Conservation (phyloP, 2,329 filamentous ascomycete species). For the Penicillium sp. region DNA sequence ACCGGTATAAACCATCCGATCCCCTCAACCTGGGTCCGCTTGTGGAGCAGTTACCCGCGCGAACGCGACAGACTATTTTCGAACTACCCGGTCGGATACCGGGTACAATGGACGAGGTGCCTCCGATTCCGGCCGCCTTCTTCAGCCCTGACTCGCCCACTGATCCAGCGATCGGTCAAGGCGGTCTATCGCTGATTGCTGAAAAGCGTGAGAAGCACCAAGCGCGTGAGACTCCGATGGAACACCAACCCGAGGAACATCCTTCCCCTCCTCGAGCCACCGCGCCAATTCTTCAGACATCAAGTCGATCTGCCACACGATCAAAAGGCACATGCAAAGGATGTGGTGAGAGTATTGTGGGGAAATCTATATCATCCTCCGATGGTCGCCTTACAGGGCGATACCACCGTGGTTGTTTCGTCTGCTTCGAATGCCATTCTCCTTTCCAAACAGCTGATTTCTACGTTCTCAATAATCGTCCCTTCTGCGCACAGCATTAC, state of each 20-base stretch:
- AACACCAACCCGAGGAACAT: slow-evolving; percentile 13
- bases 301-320: slow-evolving; percentile 34
- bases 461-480: slow-evolving; percentile 81
- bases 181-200: slow-evolving; percentile 36
- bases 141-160: slow-evolving; percentile 47
- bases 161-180: slow-evolving; percentile 44
- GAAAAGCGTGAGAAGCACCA: slow-evolving; percentile 14
- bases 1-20: slow-evolving; percentile 30
- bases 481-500: slow-evolving; percentile 89
- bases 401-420: slow-evolving; percentile 93
- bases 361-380: slow-evolving; percentile 89
- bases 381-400: slow-evolving; percentile 87
- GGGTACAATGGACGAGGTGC: slow-evolving; percentile 27
- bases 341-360: slow-evolving; percentile 71
- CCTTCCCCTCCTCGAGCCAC: slow-evolving; percentile 29
- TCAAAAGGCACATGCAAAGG: slow-evolving; percentile 76
- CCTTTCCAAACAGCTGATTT: slow-evolving; percentile 86
- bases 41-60: slow-evolving; percentile 52
- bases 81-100: slow-evolving; percentile 36
- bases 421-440: slow-evolving; percentile 75
- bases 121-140: slow-evolving; percentile 28
- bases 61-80: slow-evolving; percentile 18
- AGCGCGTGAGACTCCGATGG: background rate
- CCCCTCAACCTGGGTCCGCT: slow-evolving; percentile 48
- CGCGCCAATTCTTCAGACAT: slow-evolving; percentile 30